Conservation (phyloP, 2,329 filamentous ascomycete genomes). For the Dactylella cylindrospora region DNA sequence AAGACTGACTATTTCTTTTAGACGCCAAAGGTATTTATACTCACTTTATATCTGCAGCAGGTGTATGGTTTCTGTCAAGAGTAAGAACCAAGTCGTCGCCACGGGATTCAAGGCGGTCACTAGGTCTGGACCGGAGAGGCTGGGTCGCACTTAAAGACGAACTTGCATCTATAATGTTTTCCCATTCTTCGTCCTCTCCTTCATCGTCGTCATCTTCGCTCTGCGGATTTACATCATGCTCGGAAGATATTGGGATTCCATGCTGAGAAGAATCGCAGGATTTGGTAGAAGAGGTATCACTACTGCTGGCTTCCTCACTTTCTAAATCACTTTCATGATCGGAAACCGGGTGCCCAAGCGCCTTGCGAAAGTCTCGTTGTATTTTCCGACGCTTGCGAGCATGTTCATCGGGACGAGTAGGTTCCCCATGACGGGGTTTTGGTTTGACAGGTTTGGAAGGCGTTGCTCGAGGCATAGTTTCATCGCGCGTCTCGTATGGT, state of each 20-base stretch:
- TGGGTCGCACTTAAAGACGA: conserved; percentile 44
- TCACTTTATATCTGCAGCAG: conserved; percentile 54
- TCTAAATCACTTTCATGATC: conserved; percentile 29
- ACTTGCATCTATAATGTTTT: conserved; percentile 57
- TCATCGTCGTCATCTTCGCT: conserved; percentile 53
- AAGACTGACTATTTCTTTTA: conserved; percentile 56
- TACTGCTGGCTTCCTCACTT: not conserved
- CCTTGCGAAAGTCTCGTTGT: conserved; percentile 29
- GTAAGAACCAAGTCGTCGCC: conserved; percentile 72
- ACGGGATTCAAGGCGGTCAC: conserved; percentile 57
- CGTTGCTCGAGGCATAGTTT: too few species aligned
- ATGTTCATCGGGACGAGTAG: conserved; percentile 5
- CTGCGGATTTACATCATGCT: not conserved
- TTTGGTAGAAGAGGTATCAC: conserved; percentile 2
- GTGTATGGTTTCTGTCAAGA: conserved; percentile 61
- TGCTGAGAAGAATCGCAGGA: not conserved
- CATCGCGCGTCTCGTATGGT: too few species aligned
- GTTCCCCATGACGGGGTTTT: too few species aligned
- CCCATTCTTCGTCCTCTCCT: conserved; percentile 59
- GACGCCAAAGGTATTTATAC: not conserved
- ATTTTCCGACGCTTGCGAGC: conserved; percentile 25
- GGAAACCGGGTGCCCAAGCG: conserved; percentile 12
- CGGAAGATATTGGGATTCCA: not conserved
- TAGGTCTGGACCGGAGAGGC: conserved; percentile 52
- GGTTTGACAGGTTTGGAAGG: too few species aligned